Conservation (phyloP, 352 stramenopile genomes). For the Globisporangium spiculum region DNA sequence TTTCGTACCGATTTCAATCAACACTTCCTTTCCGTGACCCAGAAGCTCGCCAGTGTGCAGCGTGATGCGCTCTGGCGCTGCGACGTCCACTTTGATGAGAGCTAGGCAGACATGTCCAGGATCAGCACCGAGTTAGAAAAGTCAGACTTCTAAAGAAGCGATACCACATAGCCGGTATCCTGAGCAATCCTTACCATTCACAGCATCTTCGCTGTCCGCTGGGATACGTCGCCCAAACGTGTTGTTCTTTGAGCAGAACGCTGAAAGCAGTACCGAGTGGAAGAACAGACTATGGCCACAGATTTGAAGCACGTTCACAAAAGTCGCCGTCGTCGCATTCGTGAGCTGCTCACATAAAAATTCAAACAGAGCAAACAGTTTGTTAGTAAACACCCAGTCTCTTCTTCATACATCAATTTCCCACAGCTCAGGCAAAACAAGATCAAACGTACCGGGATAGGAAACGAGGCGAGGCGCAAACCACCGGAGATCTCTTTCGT, state of each 20-base stretch:
- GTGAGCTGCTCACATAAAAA: conserved; percentile 29
- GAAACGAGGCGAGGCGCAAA: conserved; percentile 75
- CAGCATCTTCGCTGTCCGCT: conserved; percentile 55
- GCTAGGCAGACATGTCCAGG: conserved; percentile 21
- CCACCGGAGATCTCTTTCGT: conserved; percentile 87
- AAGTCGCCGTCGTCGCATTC: conserved; percentile 56
- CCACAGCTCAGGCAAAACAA: not conserved
- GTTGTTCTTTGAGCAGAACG: conserved; percentile 68
- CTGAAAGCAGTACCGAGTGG: conserved; percentile 73
- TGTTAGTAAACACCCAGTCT: not conserved
- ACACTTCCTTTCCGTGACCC: conserved; percentile 47
- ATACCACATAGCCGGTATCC: not conserved
- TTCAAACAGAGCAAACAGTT: conserved; percentile 4
- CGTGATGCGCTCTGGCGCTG: conserved; percentile 71
- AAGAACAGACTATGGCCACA: conserved; percentile 86
- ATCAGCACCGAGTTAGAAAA: not conserved
- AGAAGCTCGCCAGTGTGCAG: conserved; percentile 70
- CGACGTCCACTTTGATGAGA: conserved; percentile 79
- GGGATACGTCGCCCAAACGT: conserved; percentile 64
- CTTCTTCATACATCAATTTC: not conserved
- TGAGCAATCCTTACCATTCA: conserved; percentile 41
- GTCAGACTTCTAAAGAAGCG: not conserved
- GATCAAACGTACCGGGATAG: conserved; percentile 52
- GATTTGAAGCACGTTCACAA: conserved; percentile 73
- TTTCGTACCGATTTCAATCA: conserved; percentile 70